These are phyloP conservation scores for Ilex paraguariensis DNA, from an alignment of 305 asterid genomes.

Conservation along the genomic window DNA sequence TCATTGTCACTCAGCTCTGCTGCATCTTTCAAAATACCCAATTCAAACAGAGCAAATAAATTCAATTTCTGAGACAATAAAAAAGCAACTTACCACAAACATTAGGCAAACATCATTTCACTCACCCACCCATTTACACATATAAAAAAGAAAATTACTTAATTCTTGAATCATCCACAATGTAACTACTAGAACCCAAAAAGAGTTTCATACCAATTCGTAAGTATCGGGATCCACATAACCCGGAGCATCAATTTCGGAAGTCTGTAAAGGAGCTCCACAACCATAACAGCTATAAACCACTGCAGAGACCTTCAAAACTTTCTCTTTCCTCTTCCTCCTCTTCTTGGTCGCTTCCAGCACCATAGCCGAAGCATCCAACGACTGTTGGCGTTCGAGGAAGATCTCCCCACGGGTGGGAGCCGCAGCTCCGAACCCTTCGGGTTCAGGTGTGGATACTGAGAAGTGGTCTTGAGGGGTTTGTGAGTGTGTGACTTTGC, in stretches of 20 bases:
- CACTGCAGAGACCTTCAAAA: conserved; percentile 32
- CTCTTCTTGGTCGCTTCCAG: conserved; percentile 26
- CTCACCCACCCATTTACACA: too few species aligned
- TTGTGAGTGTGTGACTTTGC: conserved; percentile 38
- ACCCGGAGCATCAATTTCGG: conserved; percentile 77
- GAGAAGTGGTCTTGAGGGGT: conserved; percentile 5
- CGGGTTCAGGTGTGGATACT: conserved; percentile 36
- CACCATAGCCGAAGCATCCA: conserved; percentile 40
- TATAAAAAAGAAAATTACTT: too few species aligned
- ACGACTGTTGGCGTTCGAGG: conserved; percentile 52
- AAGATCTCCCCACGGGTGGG: conserved; percentile 85
- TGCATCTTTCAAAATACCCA: too few species aligned
- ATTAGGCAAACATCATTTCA: too few species aligned
- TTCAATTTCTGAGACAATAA: too few species aligned
- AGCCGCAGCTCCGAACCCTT: conserved; percentile 73
- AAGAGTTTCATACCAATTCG: conserved; percentile 42
- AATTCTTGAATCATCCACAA: too few species aligned
- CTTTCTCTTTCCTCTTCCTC: conserved; percentile 32
- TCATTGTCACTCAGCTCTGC: too few species aligned
- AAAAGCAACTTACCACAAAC: too few species aligned
- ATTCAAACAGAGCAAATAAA: too few species aligned
- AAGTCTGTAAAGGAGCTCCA: conserved; percentile 83
- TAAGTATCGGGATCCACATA: conserved; percentile 72
- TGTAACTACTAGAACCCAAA: neutral
- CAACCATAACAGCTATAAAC: conserved; percentile 78